Percentiles rank a stretch among this genome's conserved stretches.
Evolutionary conservation across 1,284 basidiomycete genomes (phyloP).

Genomic region (Earliella scabrosa): DNA sequence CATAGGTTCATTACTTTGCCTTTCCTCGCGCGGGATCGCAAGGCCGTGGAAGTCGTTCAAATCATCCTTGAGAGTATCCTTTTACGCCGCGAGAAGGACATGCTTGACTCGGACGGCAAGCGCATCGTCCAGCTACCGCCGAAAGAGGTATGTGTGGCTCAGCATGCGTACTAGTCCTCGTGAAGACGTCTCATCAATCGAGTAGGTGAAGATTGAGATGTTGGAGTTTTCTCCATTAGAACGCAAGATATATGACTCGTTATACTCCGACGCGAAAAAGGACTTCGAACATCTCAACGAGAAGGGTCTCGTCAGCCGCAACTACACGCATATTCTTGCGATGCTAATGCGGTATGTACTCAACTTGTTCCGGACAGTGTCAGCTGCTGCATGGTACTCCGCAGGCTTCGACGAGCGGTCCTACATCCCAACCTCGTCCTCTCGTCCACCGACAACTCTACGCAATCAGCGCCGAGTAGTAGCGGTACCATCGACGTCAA

Average conservation of each 20-base stretch:
- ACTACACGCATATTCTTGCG: conserved; percentile 89
- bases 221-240: conserved; percentile 81
- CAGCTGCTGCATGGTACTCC: not conserved
- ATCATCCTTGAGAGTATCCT: conserved; percentile 90
- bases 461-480: conserved; percentile 28
- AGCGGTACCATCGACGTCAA: conserved; percentile 60
- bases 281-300: conserved; percentile 79
- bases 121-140: conserved; percentile 88
- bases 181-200: conserved; percentile 45
- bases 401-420: conserved; percentile 83
- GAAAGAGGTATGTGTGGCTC: conserved; percentile 69
- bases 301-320: conserved; percentile 79
- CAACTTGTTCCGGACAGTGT: no score
- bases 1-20: conserved; percentile 88
- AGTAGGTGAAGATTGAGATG: conserved; percentile 51
- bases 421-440: conserved; percentile 83
- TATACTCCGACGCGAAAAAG: conserved; percentile 69
- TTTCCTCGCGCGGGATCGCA: conserved; percentile 85
- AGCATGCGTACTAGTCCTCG: not conserved
- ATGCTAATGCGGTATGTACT: conserved; percentile 81
- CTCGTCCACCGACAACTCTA: conserved; percentile 28
- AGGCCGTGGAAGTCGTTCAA: conserved; percentile 92
- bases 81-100: conserved; percentile 93
- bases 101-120: conserved; percentile 88
- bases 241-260: conserved; percentile 80